A percentile compares a stretch with the other conserved stretches of the same genome.
These are phyloP conservation scores for Ceratocystis colombiana DNA, from an alignment of 2,329 filamentous ascomycete genomes.

Conservation along the genomic window DNA sequence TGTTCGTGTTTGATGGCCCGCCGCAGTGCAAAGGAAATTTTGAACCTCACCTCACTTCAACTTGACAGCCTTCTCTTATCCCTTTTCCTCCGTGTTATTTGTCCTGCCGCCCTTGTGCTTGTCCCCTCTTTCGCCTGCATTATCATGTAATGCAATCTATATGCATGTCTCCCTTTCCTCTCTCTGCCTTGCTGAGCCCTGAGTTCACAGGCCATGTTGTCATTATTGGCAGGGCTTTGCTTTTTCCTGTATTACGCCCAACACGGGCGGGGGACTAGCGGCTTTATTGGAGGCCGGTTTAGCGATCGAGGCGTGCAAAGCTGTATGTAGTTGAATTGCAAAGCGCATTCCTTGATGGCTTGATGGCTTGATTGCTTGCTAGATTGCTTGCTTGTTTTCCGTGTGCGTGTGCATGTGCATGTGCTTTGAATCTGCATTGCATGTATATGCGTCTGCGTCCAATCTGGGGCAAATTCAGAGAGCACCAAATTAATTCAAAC, in stretches of 20 bases:
- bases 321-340: too few species aligned
- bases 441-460: background rate
- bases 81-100: background rate
- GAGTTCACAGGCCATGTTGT: constrained; percentile 1
- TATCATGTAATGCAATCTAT: constrained; percentile 6
- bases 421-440: background rate
- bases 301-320: too few species aligned
- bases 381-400: background rate
- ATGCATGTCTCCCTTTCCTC: constrained; percentile 8
- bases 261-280: background rate
- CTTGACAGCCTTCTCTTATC: background rate
- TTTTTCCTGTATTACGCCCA: background rate
- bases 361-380: too few species aligned
- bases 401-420: background rate
- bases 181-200: constrained; percentile 5
- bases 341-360: too few species aligned
- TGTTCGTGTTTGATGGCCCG: background rate
- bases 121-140: background rate
- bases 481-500: background rate
- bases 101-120: background rate
- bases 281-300: background rate
- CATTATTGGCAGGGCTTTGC: background rate
- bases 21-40: background rate
- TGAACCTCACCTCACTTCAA: background rate
- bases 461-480: background rate